Percentiles rank a stretch among this genome's conserved stretches.
phyloP scores from a whole-genome alignment of 495 filamentous ascomycete species.

The Aspergillus bertholletiae region DNA sequence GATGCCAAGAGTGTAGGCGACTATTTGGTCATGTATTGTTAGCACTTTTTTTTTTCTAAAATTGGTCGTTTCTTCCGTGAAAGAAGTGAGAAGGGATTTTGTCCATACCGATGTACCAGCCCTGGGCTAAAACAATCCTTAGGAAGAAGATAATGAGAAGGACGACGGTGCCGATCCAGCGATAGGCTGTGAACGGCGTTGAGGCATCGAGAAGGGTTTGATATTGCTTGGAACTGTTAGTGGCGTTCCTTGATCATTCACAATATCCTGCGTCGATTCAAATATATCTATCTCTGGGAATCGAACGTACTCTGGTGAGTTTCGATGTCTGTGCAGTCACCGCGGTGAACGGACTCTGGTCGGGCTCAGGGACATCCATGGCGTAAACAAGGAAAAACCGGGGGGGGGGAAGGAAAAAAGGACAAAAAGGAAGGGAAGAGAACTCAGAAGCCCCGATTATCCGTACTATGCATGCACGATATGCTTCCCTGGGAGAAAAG shows the following conservation, averaged over 20 bases:
- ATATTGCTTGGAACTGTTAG: slow-evolving; percentile 62
- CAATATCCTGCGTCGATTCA: not conserved
- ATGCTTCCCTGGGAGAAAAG: not conserved
- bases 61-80: not conserved
- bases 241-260: slow-evolving; percentile 1
- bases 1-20: slow-evolving; percentile 96
- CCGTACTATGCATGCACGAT: not conserved
- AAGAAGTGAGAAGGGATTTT: not conserved
- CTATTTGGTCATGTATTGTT: slow-evolving; percentile 41
- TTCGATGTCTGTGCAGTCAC: slow-evolving; percentile 80
- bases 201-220: slow-evolving; percentile 92
- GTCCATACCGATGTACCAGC: slow-evolving; percentile 93
- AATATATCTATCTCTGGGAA: not conserved
- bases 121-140: slow-evolving; percentile 85
- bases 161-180: slow-evolving; percentile 79
- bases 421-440: not conserved
- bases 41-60: slow-evolving; percentile 1
- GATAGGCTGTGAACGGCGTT: slow-evolving; percentile 80
- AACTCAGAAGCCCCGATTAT: not conserved
- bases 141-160: slow-evolving; percentile 78
- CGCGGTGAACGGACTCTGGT: slow-evolving; percentile 78
- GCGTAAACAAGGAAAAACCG: slow-evolving; percentile 16
- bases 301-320: slow-evolving; percentile 58
- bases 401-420: not conserved
- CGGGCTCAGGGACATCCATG: slow-evolving; percentile 79